A percentile compares a stretch with the other conserved stretches of the same genome.
Conservation (phyloP, 2,329 filamentous ascomycete genomes). For the Paramyrothecium sp. region DNA sequence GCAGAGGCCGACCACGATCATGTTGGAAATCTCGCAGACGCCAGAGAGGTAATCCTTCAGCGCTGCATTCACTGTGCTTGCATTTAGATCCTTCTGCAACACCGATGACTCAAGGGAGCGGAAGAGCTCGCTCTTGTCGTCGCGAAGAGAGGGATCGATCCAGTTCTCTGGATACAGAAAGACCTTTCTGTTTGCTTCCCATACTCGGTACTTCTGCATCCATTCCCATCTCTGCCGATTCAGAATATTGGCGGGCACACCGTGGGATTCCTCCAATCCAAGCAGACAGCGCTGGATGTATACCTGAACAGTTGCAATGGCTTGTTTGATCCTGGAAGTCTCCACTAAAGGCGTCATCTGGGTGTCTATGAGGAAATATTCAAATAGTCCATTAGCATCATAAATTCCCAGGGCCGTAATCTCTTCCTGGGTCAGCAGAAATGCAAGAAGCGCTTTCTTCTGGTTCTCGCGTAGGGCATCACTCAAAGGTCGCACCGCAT, state of each 20-base stretch:
- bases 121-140: slow-evolving; percentile 4
- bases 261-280: slow-evolving; percentile 3
- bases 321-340: slow-evolving; percentile 12
- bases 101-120: slow-evolving; percentile 2
- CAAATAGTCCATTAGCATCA: slow-evolving; percentile 7
- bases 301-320: slow-evolving; percentile 11
- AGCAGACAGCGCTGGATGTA: slow-evolving; percentile 12
- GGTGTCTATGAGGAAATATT: slow-evolving; percentile 11
- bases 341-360: slow-evolving; percentile 9
- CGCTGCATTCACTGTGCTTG: not conserved
- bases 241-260: not conserved
- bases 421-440: not conserved
- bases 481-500: not conserved
- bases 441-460: not conserved
- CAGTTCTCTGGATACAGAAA: slow-evolving; percentile 9
- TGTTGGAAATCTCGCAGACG: not conserved
- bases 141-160: slow-evolving; percentile 6
- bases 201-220: slow-evolving; percentile 3
- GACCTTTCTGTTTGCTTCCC: slow-evolving; percentile 8
- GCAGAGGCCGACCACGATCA: not conserved
- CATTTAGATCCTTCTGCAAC: slow-evolving; percentile 1
- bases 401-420: not conserved
- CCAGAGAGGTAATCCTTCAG: slow-evolving; percentile 1
- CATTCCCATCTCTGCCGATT: slow-evolving; percentile 1
- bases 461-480: slow-evolving; percentile 2